Evolutionary conservation across 1,139 yeast species (phyloP).

Genomic region (Debaryomycetaceae sp.): DNA sequence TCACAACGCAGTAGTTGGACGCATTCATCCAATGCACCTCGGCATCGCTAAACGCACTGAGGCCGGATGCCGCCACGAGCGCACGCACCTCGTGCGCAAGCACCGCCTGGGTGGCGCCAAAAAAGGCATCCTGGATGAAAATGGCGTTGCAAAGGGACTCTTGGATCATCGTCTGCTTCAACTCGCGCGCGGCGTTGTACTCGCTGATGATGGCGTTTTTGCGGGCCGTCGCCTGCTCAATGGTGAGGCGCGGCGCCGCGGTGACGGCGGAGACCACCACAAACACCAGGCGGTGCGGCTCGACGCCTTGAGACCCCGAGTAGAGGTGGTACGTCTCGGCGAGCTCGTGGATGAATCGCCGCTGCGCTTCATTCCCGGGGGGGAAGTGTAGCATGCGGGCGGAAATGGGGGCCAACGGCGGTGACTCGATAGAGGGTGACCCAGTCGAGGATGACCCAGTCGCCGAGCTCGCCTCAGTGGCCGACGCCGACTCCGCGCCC

Average conservation of each 20-base stretch:
- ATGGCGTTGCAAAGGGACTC: conserved; percentile 46
- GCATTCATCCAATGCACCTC: conserved; percentile 37
- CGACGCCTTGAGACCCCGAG: conserved; percentile 76
- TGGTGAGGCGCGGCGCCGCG: conserved; percentile 22
- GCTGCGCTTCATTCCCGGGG: conserved; percentile 66
- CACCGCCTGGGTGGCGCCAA: conserved; percentile 48
- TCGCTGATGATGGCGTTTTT: conserved; percentile 29
- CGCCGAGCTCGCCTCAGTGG: no score
- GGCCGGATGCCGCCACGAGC: conserved; percentile 14
- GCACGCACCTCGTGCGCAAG: conserved; percentile 30
- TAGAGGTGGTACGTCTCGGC: conserved; percentile 57
- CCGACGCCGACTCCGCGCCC: no score
- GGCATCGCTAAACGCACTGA: conserved; percentile 18
- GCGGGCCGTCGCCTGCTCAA: conserved; percentile 23
- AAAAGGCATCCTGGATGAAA: conserved; percentile 47
- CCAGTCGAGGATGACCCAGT: no score
- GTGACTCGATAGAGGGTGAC: no score
- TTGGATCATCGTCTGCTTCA: conserved; percentile 19
- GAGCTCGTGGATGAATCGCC: conserved; percentile 67
- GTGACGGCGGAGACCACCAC: conserved; percentile 43
- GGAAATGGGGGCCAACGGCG: no score
- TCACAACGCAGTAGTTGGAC: conserved; percentile 41
- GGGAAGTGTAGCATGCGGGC: conserved; percentile 63
- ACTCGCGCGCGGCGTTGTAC: conserved; percentile 18
- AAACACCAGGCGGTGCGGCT: conserved; percentile 72